phyloP scores from a whole-genome alignment of 805 yeast species.

The Candida tibetensis region DNA sequence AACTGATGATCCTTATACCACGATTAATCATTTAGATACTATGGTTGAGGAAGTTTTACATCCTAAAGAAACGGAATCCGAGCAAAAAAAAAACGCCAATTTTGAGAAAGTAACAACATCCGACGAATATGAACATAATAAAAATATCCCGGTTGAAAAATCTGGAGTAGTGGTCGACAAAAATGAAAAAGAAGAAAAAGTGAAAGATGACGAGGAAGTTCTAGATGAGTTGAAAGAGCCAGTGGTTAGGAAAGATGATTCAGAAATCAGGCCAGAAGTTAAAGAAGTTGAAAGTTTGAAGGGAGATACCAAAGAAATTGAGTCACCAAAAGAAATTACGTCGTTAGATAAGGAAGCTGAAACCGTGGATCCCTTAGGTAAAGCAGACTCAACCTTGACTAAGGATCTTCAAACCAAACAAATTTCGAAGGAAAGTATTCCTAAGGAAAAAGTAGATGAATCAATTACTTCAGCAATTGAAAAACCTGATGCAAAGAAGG shows the following conservation, averaged over 20 bases:
- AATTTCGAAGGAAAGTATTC: too few species aligned
- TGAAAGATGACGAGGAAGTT: slow-evolving; percentile 1
- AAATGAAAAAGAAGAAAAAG: neutral
- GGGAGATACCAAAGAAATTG: neutral
- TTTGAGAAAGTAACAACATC: slow-evolving; percentile 20
- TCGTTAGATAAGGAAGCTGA: too few species aligned
- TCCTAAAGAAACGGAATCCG: slow-evolving; percentile 1
- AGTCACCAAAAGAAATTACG: too few species aligned
- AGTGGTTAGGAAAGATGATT: neutral
- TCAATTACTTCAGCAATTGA: too few species aligned
- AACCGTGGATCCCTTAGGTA: too few species aligned
- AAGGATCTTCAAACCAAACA: too few species aligned
- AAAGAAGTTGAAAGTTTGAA: neutral
- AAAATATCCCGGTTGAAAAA: too few species aligned
- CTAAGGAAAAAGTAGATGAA: too few species aligned
- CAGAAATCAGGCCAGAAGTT: too few species aligned
- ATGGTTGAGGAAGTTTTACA: slow-evolving; percentile 49
- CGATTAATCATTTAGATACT: slow-evolving; percentile 47
- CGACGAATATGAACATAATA: slow-evolving; percentile 14
- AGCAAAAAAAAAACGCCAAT: slow-evolving; percentile 9
- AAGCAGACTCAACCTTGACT: too few species aligned
- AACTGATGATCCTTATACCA: slow-evolving; percentile 48
- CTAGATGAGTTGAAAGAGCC: neutral
- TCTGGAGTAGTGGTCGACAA: too few species aligned
- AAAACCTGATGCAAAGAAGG: too few species aligned